Conservation (phyloP, 1,139 yeast genomes). For the Sugiyamaella pinicola region DNA sequence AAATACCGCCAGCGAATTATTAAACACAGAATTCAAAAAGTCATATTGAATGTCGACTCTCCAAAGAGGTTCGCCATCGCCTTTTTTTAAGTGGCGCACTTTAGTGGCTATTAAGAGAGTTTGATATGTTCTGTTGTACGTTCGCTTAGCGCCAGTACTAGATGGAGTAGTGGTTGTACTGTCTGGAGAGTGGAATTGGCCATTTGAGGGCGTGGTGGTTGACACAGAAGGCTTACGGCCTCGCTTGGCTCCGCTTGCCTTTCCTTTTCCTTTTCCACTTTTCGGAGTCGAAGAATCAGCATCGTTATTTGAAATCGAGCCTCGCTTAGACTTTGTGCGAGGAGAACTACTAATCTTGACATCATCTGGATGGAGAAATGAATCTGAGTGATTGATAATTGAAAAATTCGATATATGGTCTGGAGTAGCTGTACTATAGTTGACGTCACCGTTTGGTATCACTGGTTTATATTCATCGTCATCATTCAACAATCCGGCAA, state of each 20-base stretch:
- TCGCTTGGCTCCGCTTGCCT: neutral
- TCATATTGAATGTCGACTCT: conserved; percentile 86
- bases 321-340: conserved; percentile 1
- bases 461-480: conserved; percentile 1
- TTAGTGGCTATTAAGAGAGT: conserved; percentile 45
- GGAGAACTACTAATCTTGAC: neutral
- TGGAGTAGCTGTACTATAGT: neutral
- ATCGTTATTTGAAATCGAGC: neutral
- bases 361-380: conserved; percentile 11
- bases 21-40: conserved; percentile 65
- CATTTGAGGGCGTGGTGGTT: neutral
- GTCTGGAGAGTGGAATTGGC: neutral
- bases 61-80: conserved; percentile 93
- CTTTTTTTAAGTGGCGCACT: conserved; percentile 74
- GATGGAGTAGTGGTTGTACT: neutral
- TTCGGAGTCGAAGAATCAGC: conserved; percentile 9
- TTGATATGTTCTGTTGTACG: conserved; percentile 33
- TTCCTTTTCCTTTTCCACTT: conserved; percentile 8
- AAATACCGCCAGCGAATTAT: conserved; percentile 66
- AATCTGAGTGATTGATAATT: conserved; percentile 1
- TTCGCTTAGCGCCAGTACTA: conserved; percentile 10
- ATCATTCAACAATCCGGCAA: conserved; percentile 16
- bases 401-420: neutral
- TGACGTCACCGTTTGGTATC: neutral
- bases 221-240: neutral